phyloP scores from a whole-genome alignment of 495 filamentous ascomycete species.

The Bathelium albidoporum region DNA sequence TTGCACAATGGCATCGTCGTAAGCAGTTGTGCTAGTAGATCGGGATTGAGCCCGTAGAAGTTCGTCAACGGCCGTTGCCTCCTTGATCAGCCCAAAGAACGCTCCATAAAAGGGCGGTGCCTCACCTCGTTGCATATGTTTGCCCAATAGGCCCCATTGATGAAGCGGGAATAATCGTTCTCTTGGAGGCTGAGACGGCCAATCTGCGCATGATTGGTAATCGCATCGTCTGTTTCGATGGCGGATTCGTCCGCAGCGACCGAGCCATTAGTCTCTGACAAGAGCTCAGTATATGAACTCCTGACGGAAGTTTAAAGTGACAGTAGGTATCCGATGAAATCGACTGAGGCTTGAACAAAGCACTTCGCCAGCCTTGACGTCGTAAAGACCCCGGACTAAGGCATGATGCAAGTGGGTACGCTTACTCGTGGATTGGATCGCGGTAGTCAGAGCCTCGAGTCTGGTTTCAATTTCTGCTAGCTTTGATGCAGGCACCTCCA shows the following conservation, averaged over 20 bases:
- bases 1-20: not conserved
- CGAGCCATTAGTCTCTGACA: not conserved
- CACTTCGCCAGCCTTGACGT: not conserved
- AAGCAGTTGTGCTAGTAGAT: not conserved
- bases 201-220: not conserved
- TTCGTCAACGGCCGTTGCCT: not conserved
- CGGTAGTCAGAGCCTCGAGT: not conserved
- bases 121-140: slow-evolving; percentile 2
- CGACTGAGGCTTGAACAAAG: not conserved
- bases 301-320: not conserved
- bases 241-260: not conserved
- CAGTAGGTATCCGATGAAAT: not conserved
- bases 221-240: not conserved
- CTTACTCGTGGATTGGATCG: not conserved
- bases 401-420: not conserved
- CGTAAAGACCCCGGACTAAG: not conserved
- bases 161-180: slow-evolving; percentile 1
- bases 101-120: not conserved
- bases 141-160: slow-evolving; percentile 1
- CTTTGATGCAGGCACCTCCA: not conserved
- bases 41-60: not conserved
- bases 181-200: not conserved
- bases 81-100: not conserved
- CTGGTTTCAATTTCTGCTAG: slow-evolving; percentile 1
- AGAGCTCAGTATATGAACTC: slow-evolving; percentile 1